Evolutionary conservation across 257 asterid species (phyloP).

Genomic region (Solanum appendiculatum): DNA sequence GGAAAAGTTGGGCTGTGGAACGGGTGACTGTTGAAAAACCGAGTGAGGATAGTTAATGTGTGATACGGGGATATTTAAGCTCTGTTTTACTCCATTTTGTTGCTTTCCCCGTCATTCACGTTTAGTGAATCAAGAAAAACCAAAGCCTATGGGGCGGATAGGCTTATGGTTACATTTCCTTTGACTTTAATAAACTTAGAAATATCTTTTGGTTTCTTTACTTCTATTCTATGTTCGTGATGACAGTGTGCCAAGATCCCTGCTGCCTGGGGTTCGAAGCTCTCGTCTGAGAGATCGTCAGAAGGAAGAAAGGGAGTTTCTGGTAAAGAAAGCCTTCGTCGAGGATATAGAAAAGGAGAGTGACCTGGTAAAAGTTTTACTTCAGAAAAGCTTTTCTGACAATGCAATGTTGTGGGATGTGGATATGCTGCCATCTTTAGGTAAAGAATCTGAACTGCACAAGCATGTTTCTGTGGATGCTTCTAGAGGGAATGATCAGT

Average conservation of each 20-base stretch:
- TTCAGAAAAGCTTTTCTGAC: constrained; percentile 43
- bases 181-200: neutral
- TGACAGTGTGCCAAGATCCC: constrained; percentile 90
- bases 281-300: constrained; percentile 85
- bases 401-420: constrained; percentile 69
- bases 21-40: neutral
- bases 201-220: neutral
- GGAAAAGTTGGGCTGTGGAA: neutral
- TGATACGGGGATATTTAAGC: neutral
- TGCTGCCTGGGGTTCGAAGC: constrained; percentile 83
- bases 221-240: constrained; percentile 2
- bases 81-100: neutral
- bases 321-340: constrained; percentile 78
- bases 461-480: constrained; percentile 20
- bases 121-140: neutral
- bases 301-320: constrained; percentile 81
- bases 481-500: constrained; percentile 26
- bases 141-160: neutral
- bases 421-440: constrained; percentile 58
- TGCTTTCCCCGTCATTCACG: neutral
- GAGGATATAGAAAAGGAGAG: constrained; percentile 81
- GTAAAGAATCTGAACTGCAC: constrained; percentile 44
- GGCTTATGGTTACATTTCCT: neutral
- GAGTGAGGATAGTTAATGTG: neutral
- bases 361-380: constrained; percentile 41